Conservation (phyloP, 352 stramenopile genomes). For the Halophytophthora polymorphica region DNA sequence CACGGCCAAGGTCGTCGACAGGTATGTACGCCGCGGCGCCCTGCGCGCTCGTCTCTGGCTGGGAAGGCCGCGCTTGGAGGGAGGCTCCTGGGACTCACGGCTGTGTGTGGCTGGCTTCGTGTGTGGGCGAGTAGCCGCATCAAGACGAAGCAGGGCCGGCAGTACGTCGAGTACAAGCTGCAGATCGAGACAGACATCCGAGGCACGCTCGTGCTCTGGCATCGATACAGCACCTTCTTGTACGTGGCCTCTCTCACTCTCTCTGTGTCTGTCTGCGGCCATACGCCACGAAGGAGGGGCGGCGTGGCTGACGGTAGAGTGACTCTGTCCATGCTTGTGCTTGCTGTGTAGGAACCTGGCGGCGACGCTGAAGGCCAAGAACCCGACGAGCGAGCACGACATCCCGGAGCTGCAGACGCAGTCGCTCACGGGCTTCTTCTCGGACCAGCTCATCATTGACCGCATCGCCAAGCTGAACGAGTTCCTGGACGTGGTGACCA, state of each 20-base stretch:
- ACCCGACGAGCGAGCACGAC: constrained; percentile 64
- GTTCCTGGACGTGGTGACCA: constrained; percentile 83
- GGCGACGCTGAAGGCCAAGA: constrained; percentile 79
- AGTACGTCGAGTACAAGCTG: constrained; percentile 88
- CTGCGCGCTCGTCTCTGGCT: background rate
- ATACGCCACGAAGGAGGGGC: too few relatives aligned
- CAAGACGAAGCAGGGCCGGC: constrained; percentile 80
- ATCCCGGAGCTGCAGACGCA: constrained; percentile 84
- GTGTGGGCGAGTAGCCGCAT: constrained; percentile 53
- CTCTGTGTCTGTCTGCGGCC: background rate
- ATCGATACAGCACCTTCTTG: constrained; percentile 89
- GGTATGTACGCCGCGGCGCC: constrained; percentile 24
- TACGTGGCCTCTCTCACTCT: constrained; percentile 25
- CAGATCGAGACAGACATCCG: constrained; percentile 87
- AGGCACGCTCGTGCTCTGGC: constrained; percentile 82
- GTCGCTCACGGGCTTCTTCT: constrained; percentile 80
- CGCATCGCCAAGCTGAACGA: constrained; percentile 85
- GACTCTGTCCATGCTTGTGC: too few relatives aligned
- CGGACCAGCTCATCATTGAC: constrained; percentile 82
- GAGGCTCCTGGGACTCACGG: background rate
- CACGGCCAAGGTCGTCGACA: constrained; percentile 83
- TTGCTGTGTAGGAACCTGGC: constrained; percentile 52
- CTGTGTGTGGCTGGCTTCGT: constrained; percentile 13
- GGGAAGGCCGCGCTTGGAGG: background rate
- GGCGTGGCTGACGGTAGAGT: too few relatives aligned